Percentiles rank a stretch among this genome's conserved stretches.
These are phyloP conservation scores for Plantago coronopus DNA, from an alignment of 305 asterid genomes.

Conservation along the genomic window DNA sequence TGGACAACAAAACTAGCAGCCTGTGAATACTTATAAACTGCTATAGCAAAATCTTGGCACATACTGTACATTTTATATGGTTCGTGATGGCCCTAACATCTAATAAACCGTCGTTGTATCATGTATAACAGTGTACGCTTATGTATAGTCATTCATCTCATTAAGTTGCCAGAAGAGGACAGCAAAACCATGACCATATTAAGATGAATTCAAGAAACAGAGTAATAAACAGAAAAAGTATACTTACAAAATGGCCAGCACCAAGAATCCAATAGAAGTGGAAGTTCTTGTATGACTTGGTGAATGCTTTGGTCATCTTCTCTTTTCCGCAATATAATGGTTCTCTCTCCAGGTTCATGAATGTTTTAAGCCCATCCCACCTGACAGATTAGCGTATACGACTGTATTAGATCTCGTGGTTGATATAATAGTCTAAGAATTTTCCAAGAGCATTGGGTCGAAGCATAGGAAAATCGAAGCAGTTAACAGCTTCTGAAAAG, in stretches of 20 bases:
- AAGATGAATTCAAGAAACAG: neutral
- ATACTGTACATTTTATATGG: too few species aligned
- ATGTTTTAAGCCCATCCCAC: constrained; percentile 74
- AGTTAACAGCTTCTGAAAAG: neutral
- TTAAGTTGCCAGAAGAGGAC: neutral
- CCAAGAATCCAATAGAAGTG: constrained; percentile 88
- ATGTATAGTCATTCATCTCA: constrained; percentile 1
- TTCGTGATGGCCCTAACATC: too few species aligned
- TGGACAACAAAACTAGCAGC: too few species aligned
- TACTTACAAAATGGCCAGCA: constrained; percentile 92
- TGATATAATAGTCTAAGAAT: too few species aligned
- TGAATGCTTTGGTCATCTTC: constrained; percentile 49
- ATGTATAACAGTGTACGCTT: too few species aligned
- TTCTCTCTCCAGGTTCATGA: constrained; percentile 51
- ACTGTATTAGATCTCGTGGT: neutral
- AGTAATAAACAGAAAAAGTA: constrained; percentile 6
- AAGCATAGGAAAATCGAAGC: neutral
- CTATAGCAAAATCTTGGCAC: too few species aligned
- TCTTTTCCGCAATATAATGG: constrained; percentile 58
- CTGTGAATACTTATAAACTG: too few species aligned
- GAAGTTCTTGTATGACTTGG: constrained; percentile 62
- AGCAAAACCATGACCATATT: constrained; percentile 1
- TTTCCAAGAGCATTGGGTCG: too few species aligned
- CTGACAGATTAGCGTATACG: constrained; percentile 26
- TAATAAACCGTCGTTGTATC: too few species aligned